These are phyloP conservation scores for Pilasporangium apinafurcum DNA, from an alignment of 352 stramenopile species.

Conservation along the genomic window DNA sequence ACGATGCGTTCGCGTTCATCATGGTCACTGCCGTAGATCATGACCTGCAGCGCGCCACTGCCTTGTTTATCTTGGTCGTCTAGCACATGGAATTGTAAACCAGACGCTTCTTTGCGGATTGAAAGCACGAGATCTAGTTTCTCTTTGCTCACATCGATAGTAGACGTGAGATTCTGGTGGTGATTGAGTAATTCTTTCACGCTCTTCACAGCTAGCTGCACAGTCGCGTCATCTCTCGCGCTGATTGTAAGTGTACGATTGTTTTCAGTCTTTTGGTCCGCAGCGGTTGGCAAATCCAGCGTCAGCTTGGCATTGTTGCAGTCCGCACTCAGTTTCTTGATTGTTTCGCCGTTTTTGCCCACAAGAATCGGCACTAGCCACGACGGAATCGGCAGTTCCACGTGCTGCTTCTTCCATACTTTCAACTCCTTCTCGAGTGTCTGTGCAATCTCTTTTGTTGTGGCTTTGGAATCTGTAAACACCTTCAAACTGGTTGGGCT, in stretches of 20 bases:
- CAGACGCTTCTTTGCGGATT: conserved; percentile 33
- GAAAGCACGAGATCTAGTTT: conserved; percentile 52
- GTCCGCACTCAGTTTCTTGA: conserved; percentile 63
- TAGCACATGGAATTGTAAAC: conserved; percentile 51
- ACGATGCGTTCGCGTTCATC: conserved; percentile 49
- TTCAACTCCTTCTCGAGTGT: conserved; percentile 40
- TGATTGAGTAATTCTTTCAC: conserved; percentile 43
- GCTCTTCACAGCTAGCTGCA: conserved; percentile 50
- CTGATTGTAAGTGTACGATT: conserved; percentile 59
- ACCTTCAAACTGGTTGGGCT: conserved; percentile 52
- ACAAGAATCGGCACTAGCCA: conserved; percentile 70
- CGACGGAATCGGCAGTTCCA: conserved; percentile 46
- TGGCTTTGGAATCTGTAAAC: conserved; percentile 57
- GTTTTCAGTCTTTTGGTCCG: conserved; percentile 13
- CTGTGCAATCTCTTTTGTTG: conserved; percentile 31
- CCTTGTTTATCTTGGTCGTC: conserved; percentile 31
- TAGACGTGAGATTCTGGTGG: conserved; percentile 43
- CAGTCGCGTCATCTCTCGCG: conserved; percentile 50
- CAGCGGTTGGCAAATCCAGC: conserved; percentile 21
- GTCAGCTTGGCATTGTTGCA: conserved; percentile 50
- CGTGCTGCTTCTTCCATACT: conserved; percentile 60
- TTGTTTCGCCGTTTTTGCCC: conserved; percentile 71
- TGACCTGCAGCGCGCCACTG: conserved; percentile 28
- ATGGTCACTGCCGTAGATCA: conserved; percentile 46
- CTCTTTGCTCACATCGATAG: conserved; percentile 27